Evolutionary conservation across 1,284 basidiomycete species (phyloP), one percentile per base, ranked within the genome.

Genomic region (Tetrapyrgos nigripes): DNA sequence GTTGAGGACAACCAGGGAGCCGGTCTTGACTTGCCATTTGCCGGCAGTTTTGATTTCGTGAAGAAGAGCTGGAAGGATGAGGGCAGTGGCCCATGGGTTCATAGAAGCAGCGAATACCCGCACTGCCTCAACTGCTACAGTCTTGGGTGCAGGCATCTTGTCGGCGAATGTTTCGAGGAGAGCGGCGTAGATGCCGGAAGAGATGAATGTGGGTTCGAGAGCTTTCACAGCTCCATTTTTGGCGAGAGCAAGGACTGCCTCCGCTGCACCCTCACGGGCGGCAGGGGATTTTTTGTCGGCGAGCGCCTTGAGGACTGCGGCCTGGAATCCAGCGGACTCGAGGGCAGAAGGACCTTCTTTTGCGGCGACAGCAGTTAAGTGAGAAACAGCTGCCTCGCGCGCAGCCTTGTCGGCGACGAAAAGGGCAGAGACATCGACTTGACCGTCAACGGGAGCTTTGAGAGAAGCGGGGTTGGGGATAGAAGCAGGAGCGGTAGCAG

Each of bases 11-110:
- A 84, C 79, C 64, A 99, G 83, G 40, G 90, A 86, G 59, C 97
- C 97, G 33, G 89, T 93, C 89, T 99, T 99, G 83, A 98, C 78
- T 79, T 99, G 97, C 97, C 97, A 99, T 82, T 99, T 99, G 73
- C 97, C 96, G 72, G 95, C 93, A 68, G 92, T 93, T 81, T 92
- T 92, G 82, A 97, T 93, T 82, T 98, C 91, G 77, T 94, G 85
- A 76, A 99, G 93, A 74, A 99, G 83, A 65, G 91, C 82, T 61
- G 96, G 94, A 72, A 99, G 90, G 72, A 98, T 77, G 72, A 94
- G 85, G 61, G 87, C 84, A 35, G 92, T 81, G 52, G 90, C 93
- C 96, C 96, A 98, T 31, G 93, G 89, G 82, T 92, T 96, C 90
- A 95, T 93, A 67, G 84, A 82, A 70, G 91, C 82, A 71, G 89